Percentiles rank a stretch among this genome's conserved stretches.
These are phyloP conservation scores for Telopea speciosissima DNA, from an alignment of 177 flowering plant species.

Conservation along the genomic window DNA sequence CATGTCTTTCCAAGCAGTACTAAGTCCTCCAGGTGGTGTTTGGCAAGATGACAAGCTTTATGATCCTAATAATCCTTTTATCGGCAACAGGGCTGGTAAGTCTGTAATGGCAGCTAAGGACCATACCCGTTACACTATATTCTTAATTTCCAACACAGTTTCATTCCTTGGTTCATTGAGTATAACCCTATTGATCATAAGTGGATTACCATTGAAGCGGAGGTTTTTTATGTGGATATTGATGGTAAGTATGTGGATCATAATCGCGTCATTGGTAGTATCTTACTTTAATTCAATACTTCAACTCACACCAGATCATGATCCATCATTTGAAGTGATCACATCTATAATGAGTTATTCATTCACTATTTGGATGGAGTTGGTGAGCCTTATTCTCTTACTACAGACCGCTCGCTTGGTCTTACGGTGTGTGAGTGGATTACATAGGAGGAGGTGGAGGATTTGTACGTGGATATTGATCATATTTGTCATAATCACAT, in stretches of 20 bases:
- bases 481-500: too few relatives aligned
- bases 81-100: neutral
- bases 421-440: too few relatives aligned
- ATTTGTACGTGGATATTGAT: too few relatives aligned
- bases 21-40: constrained; percentile 29
- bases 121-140: neutral
- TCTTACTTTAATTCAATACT: too few relatives aligned
- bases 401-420: too few relatives aligned
- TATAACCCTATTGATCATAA: constrained; percentile 9
- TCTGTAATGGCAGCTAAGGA: neutral
- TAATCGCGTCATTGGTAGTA: constrained; percentile 5
- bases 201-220: constrained; percentile 9
- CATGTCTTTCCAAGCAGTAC: constrained; percentile 27
- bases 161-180: constrained; percentile 6
- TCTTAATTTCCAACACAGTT: neutral
- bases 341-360: too few relatives aligned
- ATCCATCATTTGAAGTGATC: too few relatives aligned
- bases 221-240: constrained; percentile 11
- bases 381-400: too few relatives aligned
- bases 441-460: too few relatives aligned
- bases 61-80: too few relatives aligned
- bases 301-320: too few relatives aligned
- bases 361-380: too few relatives aligned
- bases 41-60: constrained; percentile 17
- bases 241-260: constrained; percentile 12